Evolutionary conservation across 108 stramenopile genomes (phyloP).

Genomic region (Pseudonitzschia multistriata): DNA sequence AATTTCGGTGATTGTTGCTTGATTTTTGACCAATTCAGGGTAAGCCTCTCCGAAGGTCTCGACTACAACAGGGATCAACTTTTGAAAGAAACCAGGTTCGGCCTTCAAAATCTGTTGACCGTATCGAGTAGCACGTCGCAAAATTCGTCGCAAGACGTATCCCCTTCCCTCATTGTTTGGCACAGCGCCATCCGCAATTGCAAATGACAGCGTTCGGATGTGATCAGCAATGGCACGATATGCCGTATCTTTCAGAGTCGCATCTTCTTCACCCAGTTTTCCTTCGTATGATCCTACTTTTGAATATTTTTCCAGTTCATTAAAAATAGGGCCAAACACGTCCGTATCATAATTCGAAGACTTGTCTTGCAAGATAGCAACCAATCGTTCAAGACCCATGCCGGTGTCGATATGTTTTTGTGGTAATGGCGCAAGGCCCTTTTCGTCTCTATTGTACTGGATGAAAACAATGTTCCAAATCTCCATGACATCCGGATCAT

Average conservation of each 20-base stretch:
- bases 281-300: slow-evolving; percentile 78
- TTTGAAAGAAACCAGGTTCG: slow-evolving; percentile 88
- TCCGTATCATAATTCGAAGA: slow-evolving; percentile 97
- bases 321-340: slow-evolving; percentile 84
- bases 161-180: slow-evolving; percentile 97
- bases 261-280: slow-evolving; percentile 84
- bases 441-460: slow-evolving; percentile 90
- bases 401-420: slow-evolving; percentile 97
- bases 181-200: slow-evolving; percentile 96
- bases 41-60: slow-evolving; percentile 90
- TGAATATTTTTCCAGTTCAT: slow-evolving; percentile 52
- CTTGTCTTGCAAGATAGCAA: slow-evolving; percentile 88
- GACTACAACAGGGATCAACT: slow-evolving; percentile 89
- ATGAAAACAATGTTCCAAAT: slow-evolving; percentile 99
- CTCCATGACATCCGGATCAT: slow-evolving; percentile 93
- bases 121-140: slow-evolving; percentile 96
- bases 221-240: slow-evolving; percentile 98
- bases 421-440: slow-evolving; percentile 70
- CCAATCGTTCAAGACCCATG: slow-evolving; percentile 97
- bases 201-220: slow-evolving; percentile 91
- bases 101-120: slow-evolving; percentile 94
- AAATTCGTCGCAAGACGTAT: slow-evolving; percentile 92
- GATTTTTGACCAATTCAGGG: slow-evolving; percentile 85
- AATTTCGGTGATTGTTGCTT: slow-evolving; percentile 80
- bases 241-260: slow-evolving; percentile 88